Evolutionary conservation across 2,329 filamentous ascomycete genomes (phyloP).

Genomic region (Penicillium paneum): DNA sequence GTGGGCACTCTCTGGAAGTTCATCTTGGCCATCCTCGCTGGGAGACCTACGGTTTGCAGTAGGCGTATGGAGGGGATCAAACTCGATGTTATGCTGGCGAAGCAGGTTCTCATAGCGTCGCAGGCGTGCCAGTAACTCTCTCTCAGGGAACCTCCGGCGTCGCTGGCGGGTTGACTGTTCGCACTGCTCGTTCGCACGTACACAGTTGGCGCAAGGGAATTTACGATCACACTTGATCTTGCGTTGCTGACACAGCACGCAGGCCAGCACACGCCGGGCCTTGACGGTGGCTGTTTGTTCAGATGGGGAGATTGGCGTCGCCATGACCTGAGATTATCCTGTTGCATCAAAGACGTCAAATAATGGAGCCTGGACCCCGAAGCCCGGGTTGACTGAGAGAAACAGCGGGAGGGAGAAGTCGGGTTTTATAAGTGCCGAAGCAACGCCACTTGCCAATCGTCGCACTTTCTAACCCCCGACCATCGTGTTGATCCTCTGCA

Average conservation of each 20-base stretch:
- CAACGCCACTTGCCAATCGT: not conserved
- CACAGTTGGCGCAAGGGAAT: not conserved
- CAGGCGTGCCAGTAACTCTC: not conserved
- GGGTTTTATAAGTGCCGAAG: not conserved
- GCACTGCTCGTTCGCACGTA: not conserved
- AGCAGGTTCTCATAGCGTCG: not conserved
- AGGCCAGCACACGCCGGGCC: not conserved
- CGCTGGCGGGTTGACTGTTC: not conserved
- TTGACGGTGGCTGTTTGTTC: not conserved
- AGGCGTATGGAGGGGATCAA: not conserved
- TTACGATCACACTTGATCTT: not conserved
- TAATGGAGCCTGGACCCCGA: not conserved
- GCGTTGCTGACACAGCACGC: not conserved
- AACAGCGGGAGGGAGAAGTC: not conserved
- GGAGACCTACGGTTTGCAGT: not conserved
- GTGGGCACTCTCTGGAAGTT: not conserved
- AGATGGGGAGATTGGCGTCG: not conserved
- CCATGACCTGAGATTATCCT: not conserved
- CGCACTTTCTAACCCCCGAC: not conserved
- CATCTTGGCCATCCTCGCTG: not conserved
- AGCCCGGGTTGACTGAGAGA: not conserved
- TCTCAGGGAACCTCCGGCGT: not conserved
- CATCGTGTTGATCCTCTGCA: not conserved
- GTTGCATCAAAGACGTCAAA: not conserved
- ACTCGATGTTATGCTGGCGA: not conserved